Evolutionary conservation across 331 rosid species (phyloP), one percentile per base, ranked within the genome.

Genomic region (Stylosanthes scabra): DNA sequence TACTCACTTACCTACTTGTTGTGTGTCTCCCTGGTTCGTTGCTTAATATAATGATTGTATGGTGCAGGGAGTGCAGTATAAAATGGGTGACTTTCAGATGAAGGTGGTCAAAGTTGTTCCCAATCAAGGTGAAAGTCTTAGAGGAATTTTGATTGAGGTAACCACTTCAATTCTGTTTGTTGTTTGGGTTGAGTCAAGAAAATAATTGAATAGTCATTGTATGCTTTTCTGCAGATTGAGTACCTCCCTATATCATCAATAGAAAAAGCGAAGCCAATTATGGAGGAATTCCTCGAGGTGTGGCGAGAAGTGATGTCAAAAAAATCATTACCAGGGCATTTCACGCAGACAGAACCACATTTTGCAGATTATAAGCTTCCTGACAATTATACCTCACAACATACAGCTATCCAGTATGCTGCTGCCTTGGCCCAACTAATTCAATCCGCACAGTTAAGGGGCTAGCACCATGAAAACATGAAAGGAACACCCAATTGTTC

Each of bases 111-210:
- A 91, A 82, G 93, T 91, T 82, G 87, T 79, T 79, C 92, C 92
- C 20, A 83, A 45, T 80, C 84, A 86, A 67, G 85, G 92, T 3
- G 97, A 95, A 68, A 80, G 34, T 78, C 79, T 95, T 67, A 87
- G 97, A 84, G 99, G 97, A 70, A 95, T 95, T 80, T 86, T 84
- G 46, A 86, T 95, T 91, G 99, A 91, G 99, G 97, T 88, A 78
- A 81, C 44, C 7, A 4, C 8, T 42, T 54, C 1, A n/a, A n/a
- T n/a, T n/a, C n/a, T n/a, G n/a, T n/a, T n/a, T 42, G 40, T 42
- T 62, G 37, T 20, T 20, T 20, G 25, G n/a, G n/a, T n/a, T 20
- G 25, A 20, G 0, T 20, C 25, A 20, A 20, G 25, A 20, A 20
- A 20, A 20, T 20, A 20, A 20, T 20, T 20, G 25, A 20, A 20